Evolutionary conservation across 2,329 filamentous ascomycete species (phyloP), one percentile per base, ranked within the genome.

Genomic region (Fusarium sp.): DNA sequence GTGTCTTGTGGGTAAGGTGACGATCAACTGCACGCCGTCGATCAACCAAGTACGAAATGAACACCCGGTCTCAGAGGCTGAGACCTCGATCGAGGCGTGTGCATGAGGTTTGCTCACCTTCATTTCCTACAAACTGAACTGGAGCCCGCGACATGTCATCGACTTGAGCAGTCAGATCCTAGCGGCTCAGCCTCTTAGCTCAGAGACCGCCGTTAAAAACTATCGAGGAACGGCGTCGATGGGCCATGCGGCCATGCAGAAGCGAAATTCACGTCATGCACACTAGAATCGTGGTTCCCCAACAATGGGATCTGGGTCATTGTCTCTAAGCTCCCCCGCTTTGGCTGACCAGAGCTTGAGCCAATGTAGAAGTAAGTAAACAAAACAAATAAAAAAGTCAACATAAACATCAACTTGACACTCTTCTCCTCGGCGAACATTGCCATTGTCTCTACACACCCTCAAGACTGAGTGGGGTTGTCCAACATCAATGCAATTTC

Each of bases 181-280:
- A 37, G 65, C 48, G 60, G 64, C 63, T 74, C 68, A 74, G 63
- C 35, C 20, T 32, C 30, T 48, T 43, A 52, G 59, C 25, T 32
- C 34, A 63, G 25, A 52, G 48, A 52, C 69, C 61, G 39, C 59
- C 35, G 57, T 41, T 66, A 69, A 67, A 58, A 68, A 74, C 76
- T 66, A 74, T 70, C 66, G 72, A 65, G 13, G 27, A 61, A 37
- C 39, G 35, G 58, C 52, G 58, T 41, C 58, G 39, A 71, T 64
- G 37, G 37, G 54, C 27, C 32, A 72, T 70, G 48, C 62, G 65
- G 62, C 64, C 69, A 67, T 67, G 39, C 66, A 68, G 57, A 77
- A 73, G 71, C 75, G 71, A 75, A 58, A 75, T 71, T 76, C 66
- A 68, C 41, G 18, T 68, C 32, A 68, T 73, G 64, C 66, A 67